A percentile compares a stretch with the other conserved stretches of the same genome.
These are phyloP conservation scores for Forsythia viridissima DNA, from an alignment of 257 asterid genomes.

Conservation along the genomic window DNA sequence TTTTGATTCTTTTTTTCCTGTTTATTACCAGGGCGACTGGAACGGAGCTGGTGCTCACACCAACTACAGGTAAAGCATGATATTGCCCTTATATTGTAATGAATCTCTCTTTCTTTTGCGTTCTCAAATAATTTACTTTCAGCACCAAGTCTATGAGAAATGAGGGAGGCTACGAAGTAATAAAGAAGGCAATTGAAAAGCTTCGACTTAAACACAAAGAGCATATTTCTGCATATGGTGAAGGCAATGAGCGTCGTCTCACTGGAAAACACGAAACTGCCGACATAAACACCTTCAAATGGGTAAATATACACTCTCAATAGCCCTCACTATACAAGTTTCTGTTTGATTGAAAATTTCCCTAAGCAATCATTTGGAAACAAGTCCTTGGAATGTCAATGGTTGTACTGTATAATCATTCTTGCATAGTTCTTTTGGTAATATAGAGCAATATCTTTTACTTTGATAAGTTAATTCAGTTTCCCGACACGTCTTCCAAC, in stretches of 20 bases:
- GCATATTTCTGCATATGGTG: slow-evolving; percentile 94
- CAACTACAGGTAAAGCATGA: slow-evolving; percentile 63
- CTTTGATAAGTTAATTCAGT: background rate
- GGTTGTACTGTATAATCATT: background rate
- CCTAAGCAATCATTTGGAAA: too few relatives aligned
- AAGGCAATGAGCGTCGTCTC: slow-evolving; percentile 92
- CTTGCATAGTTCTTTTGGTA: background rate
- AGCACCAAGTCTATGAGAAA: slow-evolving; percentile 90
- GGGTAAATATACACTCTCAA: slow-evolving; percentile 48
- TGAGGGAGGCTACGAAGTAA: slow-evolving; percentile 73
- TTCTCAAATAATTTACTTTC: slow-evolving; percentile 9
- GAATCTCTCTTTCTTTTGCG: background rate
- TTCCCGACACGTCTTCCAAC: background rate
- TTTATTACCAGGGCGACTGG: slow-evolving; percentile 75
- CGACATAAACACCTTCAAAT: slow-evolving; percentile 63
- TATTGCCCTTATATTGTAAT: background rate
- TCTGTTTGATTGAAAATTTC: too few relatives aligned
- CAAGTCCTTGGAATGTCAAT: background rate
- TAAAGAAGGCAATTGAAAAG: slow-evolving; percentile 85
- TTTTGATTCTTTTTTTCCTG: background rate
- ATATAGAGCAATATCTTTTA: too few relatives aligned
- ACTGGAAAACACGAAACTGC: slow-evolving; percentile 95
- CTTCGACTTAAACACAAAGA: slow-evolving; percentile 78
- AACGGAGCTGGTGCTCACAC: slow-evolving; percentile 98
- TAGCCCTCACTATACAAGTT: too few relatives aligned